These are phyloP conservation scores for Beverwykella pulmonaria DNA, from an alignment of 495 filamentous ascomycete genomes.

Conservation along the genomic window DNA sequence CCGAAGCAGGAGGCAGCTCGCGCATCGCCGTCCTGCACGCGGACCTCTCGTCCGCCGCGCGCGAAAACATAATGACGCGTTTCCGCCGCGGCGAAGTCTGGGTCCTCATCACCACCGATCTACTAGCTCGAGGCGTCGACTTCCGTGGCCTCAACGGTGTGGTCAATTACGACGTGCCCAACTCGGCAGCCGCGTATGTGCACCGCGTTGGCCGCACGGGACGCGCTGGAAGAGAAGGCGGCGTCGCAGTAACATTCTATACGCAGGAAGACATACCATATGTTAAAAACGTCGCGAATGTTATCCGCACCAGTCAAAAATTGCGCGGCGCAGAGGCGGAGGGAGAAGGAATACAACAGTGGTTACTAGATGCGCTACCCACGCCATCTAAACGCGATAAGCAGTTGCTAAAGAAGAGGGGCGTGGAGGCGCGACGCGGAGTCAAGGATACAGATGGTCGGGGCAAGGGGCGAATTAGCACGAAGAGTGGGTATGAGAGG, in stretches of 20 bases:
- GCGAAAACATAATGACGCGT: constrained; percentile 78
- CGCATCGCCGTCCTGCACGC: constrained; percentile 91
- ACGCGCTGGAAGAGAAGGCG: constrained; percentile 81
- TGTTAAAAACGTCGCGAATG: constrained; percentile 88
- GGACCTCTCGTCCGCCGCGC: constrained; percentile 72
- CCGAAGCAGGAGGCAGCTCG: constrained; percentile 79
- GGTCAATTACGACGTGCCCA: constrained; percentile 95
- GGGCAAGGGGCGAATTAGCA: constrained; percentile 72
- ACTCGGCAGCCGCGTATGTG: constrained; percentile 82
- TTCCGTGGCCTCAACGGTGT: constrained; percentile 91
- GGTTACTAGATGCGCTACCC: constrained; percentile 87
- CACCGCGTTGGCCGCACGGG: constrained; percentile 93
- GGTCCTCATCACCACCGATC: constrained; percentile 93
- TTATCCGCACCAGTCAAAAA: constrained; percentile 82
- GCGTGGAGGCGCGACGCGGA: constrained; percentile 72
- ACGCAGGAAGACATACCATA: constrained; percentile 92
- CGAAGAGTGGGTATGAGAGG: constrained; percentile 88
- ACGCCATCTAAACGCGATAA: constrained; percentile 78
- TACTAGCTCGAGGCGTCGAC: constrained; percentile 87
- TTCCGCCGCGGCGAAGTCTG: constrained; percentile 94
- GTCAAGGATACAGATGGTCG: constrained; percentile 46
- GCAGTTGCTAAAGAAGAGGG: constrained; percentile 77
- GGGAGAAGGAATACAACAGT: constrained; percentile 65
- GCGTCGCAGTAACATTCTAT: constrained; percentile 90
- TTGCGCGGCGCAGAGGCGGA: constrained; percentile 39